Conservation (phyloP, 306 rosid species). For the Pueraria montana region DNA sequence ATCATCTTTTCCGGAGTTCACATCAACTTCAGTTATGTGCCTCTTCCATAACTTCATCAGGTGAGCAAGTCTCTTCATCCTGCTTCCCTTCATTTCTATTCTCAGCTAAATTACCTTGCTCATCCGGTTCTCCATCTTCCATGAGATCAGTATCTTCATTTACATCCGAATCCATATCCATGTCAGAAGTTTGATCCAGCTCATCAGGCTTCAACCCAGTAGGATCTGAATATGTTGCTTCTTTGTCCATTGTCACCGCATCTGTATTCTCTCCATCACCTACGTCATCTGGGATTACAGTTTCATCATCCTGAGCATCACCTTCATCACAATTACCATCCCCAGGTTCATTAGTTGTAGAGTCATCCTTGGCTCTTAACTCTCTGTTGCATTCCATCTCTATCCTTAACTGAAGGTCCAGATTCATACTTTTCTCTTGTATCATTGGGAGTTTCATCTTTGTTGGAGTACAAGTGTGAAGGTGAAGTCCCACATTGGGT, state of each 20-base stretch:
- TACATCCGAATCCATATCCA: conserved; percentile 66
- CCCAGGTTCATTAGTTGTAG: conserved; percentile 58
- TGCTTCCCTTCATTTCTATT: conserved; percentile 43
- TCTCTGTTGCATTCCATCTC: conserved; percentile 69
- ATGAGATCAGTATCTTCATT: conserved; percentile 57
- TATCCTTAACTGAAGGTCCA: conserved; percentile 75
- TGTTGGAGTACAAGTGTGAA: too few relatives aligned
- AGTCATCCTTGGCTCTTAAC: conserved; percentile 85
- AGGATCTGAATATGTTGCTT: conserved; percentile 64
- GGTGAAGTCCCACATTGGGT: too few relatives aligned
- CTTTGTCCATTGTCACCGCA: conserved; percentile 69
- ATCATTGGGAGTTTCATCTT: conserved; percentile 68
- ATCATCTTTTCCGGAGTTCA: conserved; percentile 63
- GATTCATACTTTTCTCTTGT: conserved; percentile 70
- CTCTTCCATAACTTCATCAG: conserved; percentile 80
- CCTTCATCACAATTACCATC: conserved; percentile 61
- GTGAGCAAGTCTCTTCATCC: conserved; percentile 58
- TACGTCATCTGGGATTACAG: conserved; percentile 50
- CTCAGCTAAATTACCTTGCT: conserved; percentile 56
- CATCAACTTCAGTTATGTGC: conserved; percentile 61
- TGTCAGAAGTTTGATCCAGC: conserved; percentile 59
- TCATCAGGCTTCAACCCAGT: conserved; percentile 69
- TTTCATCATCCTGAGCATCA: conserved; percentile 58
- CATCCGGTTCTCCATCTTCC: conserved; percentile 65
- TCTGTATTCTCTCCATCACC: conserved; percentile 63